phyloP scores from a whole-genome alignment of 495 filamentous ascomycete genomes.

The Tuber brumale region DNA sequence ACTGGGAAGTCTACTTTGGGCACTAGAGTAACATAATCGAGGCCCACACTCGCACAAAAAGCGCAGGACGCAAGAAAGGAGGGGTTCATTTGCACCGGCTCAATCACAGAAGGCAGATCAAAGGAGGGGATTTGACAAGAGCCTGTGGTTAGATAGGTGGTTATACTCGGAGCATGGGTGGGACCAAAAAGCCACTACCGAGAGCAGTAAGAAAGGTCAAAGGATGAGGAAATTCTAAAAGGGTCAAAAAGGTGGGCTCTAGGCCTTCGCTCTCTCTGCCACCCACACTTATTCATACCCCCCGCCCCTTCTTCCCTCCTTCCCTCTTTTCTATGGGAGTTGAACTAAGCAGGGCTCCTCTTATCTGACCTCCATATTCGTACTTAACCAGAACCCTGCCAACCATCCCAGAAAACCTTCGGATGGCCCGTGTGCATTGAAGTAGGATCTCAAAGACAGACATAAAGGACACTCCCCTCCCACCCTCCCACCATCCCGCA shows the following conservation, averaged over 20 bases:
- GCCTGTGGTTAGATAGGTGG: slow-evolving; percentile 29
- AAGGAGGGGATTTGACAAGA: slow-evolving; percentile 28
- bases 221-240: slow-evolving; percentile 23
- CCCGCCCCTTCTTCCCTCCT: not conserved
- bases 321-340: not conserved
- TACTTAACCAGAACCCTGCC: slow-evolving; percentile 20
- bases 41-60: slow-evolving; percentile 35
- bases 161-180: slow-evolving; percentile 31
- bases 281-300: slow-evolving; percentile 1
- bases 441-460: slow-evolving; percentile 6
- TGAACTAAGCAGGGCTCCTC: slow-evolving; percentile 10
- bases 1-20: slow-evolving; percentile 18
- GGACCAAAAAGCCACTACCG: slow-evolving; percentile 27
- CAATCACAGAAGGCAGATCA: slow-evolving; percentile 27
- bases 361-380: slow-evolving; percentile 16
- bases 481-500: slow-evolving; percentile 15
- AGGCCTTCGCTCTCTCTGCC: not conserved
- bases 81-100: slow-evolving; percentile 29
- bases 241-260: slow-evolving; percentile 13
- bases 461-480: slow-evolving; percentile 33
- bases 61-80: slow-evolving; percentile 25
- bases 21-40: slow-evolving; percentile 31
- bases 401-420: slow-evolving; percentile 19
- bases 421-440: slow-evolving; percentile 32
- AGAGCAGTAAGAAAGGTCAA: slow-evolving; percentile 12